Percentiles rank a stretch among this genome's conserved stretches.
These are phyloP conservation scores for Xanthoconium purpureum DNA, from an alignment of 768 basidiomycete species.

Conservation along the genomic window DNA sequence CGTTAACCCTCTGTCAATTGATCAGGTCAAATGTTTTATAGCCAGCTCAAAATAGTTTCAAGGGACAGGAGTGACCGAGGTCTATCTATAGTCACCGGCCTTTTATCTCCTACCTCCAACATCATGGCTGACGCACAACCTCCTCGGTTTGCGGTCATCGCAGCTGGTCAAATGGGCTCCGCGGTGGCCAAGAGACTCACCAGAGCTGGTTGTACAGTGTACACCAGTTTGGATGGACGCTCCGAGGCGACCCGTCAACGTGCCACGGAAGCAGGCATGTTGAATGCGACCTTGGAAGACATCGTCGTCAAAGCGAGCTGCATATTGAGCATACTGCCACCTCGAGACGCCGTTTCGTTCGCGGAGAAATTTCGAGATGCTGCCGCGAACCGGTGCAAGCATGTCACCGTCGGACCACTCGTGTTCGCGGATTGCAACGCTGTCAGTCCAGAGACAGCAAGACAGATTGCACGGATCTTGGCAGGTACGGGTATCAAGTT, in stretches of 20 bases:
- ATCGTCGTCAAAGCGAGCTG: constrained; percentile 39
- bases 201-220: constrained; percentile 47
- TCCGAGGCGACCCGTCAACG: constrained; percentile 49
- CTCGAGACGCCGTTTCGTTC: constrained; percentile 47
- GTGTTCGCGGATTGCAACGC: constrained; percentile 60
- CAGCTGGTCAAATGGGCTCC: constrained; percentile 60
- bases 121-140: constrained; percentile 11
- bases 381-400: not conserved
- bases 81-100: constrained; percentile 9
- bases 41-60: constrained; percentile 1
- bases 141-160: constrained; percentile 45
- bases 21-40: not conserved
- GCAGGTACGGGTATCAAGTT: constrained; percentile 38
- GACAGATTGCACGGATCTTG: constrained; percentile 47
- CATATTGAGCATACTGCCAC: constrained; percentile 58
- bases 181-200: constrained; percentile 50
- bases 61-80: constrained; percentile 7
- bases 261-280: constrained; percentile 51
- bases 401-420: constrained; percentile 9
- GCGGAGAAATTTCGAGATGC: constrained; percentile 33
- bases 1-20: not conserved
- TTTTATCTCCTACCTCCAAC: constrained; percentile 5
- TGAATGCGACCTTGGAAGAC: constrained; percentile 37
- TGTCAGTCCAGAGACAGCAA: constrained; percentile 49
- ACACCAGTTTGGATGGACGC: constrained; percentile 53